Percentiles rank a stretch among this genome's conserved stretches.
phyloP scores from a whole-genome alignment of 2,329 filamentous ascomycete genomes.

The Lachnellula subtilissima region DNA sequence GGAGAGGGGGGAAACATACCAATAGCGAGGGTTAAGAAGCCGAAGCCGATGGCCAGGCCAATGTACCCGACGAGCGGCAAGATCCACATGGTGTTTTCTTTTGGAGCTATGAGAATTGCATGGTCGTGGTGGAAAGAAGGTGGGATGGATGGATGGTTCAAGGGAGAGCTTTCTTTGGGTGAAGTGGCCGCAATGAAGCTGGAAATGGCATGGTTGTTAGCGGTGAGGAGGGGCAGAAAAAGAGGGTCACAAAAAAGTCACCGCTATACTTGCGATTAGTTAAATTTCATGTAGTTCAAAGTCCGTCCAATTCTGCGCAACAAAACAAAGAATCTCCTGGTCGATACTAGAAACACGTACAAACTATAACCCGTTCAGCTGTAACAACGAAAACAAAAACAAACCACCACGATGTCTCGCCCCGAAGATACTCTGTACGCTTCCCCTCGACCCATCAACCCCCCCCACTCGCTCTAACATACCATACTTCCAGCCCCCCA shows the following conservation, averaged over 20 bases:
- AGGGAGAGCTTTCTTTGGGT: background rate
- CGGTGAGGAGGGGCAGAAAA: constrained; percentile 10
- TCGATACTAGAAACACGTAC: too few relatives aligned
- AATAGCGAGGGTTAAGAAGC: constrained; percentile 90
- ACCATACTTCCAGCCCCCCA: constrained; percentile 58
- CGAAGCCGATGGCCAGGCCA: constrained; percentile 83
- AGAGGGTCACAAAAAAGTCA: constrained; percentile 13
- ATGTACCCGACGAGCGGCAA: constrained; percentile 86
- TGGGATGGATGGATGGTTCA: background rate
- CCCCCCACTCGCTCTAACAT: constrained; percentile 10
- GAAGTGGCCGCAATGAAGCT: background rate
- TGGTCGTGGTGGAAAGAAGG: constrained; percentile 9
- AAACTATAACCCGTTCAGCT: background rate
- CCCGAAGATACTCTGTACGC: constrained; percentile 88
- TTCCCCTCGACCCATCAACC: constrained; percentile 10
- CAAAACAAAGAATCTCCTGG: too few relatives aligned
- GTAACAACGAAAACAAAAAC: constrained; percentile 16
- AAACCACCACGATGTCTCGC: constrained; percentile 71
- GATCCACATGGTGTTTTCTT: constrained; percentile 67
- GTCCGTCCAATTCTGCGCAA: too few relatives aligned
- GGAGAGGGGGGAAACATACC: constrained; percentile 45
- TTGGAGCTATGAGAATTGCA: constrained; percentile 23
- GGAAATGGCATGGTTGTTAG: constrained; percentile 1
- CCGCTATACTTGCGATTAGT: background rate
- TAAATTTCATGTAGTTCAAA: background rate